These are phyloP conservation scores for Mycosarcoma mackinlayi DNA, from an alignment of 1,284 basidiomycete species.

Conservation along the genomic window DNA sequence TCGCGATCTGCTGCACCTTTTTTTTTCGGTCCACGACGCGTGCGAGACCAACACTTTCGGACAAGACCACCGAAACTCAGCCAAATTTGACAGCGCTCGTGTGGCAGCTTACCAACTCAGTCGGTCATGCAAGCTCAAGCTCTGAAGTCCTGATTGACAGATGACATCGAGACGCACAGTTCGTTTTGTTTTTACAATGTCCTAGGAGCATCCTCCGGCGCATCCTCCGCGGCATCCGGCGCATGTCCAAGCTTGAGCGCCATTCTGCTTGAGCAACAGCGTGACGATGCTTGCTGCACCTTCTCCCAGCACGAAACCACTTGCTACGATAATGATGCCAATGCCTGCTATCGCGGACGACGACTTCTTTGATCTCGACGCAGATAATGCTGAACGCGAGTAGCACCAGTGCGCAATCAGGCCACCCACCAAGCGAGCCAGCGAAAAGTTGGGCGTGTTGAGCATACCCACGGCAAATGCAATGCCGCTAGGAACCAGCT, in stretches of 20 bases:
- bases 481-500: slow-evolving; percentile 55
- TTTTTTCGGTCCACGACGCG: slow-evolving; percentile 6
- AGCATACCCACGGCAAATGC: slow-evolving; percentile 78
- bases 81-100: neutral
- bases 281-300: slow-evolving; percentile 85
- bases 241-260: slow-evolving; percentile 79
- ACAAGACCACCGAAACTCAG: slow-evolving; percentile 4
- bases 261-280: slow-evolving; percentile 79
- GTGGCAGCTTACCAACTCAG: too few relatives aligned
- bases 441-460: slow-evolving; percentile 93
- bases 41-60: slow-evolving; percentile 33
- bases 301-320: slow-evolving; percentile 94
- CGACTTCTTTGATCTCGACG: neutral
- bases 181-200: too few relatives aligned
- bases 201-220: slow-evolving; percentile 73
- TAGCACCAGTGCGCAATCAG: slow-evolving; percentile 75
- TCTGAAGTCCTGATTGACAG: too few relatives aligned
- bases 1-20: slow-evolving; percentile 14
- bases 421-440: slow-evolving; percentile 90
- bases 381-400: slow-evolving; percentile 16
- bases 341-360: slow-evolving; percentile 72
- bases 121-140: too few relatives aligned
- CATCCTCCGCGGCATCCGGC: slow-evolving; percentile 83
- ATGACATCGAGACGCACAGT: too few relatives aligned
- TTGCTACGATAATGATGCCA: slow-evolving; percentile 85